phyloP scores from a whole-genome alignment of 495 filamentous ascomycete species.

The Parmelia sp. region DNA sequence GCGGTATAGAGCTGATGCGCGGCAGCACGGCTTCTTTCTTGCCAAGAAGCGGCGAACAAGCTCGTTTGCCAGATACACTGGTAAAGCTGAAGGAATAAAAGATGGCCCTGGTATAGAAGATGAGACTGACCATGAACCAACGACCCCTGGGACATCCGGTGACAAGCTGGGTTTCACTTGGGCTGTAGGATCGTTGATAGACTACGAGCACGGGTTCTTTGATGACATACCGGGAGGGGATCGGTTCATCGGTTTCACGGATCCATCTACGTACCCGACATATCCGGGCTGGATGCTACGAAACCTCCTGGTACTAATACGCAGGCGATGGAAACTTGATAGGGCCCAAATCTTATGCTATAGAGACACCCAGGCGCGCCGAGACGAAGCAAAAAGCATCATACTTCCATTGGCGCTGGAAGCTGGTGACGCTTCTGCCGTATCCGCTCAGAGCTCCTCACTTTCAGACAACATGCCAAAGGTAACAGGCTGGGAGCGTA shows the following conservation, averaged over 20 bases:
- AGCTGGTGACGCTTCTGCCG: slow-evolving; percentile 21
- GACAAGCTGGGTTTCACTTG: slow-evolving; percentile 57
- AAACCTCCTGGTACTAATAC: slow-evolving; percentile 81
- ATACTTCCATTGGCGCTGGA: slow-evolving; percentile 63
- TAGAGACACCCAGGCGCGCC: slow-evolving; percentile 66
- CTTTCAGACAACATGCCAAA: slow-evolving; percentile 57
- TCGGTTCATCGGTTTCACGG: slow-evolving; percentile 77
- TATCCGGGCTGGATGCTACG: slow-evolving; percentile 88
- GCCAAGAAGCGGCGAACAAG: slow-evolving; percentile 57
- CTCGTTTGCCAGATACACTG: slow-evolving; percentile 3
- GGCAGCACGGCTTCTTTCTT: slow-evolving; percentile 91
- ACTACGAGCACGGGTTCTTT: slow-evolving; percentile 87
- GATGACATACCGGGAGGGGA: slow-evolving; percentile 58
- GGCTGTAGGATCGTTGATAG: slow-evolving; percentile 65
- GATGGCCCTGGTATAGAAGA: slow-evolving; percentile 24
- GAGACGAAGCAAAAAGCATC: slow-evolving; percentile 73
- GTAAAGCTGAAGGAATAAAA: slow-evolving; percentile 7
- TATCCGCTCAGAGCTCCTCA: not conserved
- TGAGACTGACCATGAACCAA: slow-evolving; percentile 29
- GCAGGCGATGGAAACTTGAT: slow-evolving; percentile 68
- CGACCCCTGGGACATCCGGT: slow-evolving; percentile 33
- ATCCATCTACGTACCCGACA: slow-evolving; percentile 81
- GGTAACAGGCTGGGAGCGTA: slow-evolving; percentile 92
- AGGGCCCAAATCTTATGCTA: slow-evolving; percentile 85
- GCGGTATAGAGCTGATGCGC: slow-evolving; percentile 68